Percentiles rank a stretch among this genome's conserved stretches.
Evolutionary conservation across 495 filamentous ascomycete genomes (phyloP).

Genomic region (Trichoderma virens): DNA sequence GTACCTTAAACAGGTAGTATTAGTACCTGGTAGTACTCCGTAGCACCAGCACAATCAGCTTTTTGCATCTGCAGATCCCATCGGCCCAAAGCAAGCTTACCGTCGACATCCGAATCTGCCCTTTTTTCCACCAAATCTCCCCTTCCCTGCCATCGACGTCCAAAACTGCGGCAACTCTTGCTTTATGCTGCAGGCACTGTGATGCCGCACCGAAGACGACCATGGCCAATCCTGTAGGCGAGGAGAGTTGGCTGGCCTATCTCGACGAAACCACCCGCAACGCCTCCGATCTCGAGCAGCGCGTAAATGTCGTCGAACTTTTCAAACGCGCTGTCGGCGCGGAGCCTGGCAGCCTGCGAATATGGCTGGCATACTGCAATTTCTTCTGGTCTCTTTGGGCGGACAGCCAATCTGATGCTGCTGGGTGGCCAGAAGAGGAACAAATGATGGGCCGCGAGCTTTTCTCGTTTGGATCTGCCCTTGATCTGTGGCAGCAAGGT

Average conservation of each 20-base stretch:
- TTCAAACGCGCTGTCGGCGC: conserved; percentile 73
- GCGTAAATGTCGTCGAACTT: conserved; percentile 72
- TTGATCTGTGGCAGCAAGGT: conserved; percentile 73
- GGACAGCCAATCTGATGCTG: conserved; percentile 47
- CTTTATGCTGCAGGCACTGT: background rate
- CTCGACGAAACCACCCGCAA: conserved; percentile 44
- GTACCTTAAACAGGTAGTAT: too few species aligned
- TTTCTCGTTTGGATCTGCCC: conserved; percentile 67
- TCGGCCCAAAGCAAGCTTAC: background rate
- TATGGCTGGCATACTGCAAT: conserved; percentile 86
- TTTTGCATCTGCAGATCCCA: too few species aligned
- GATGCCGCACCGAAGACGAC: conserved; percentile 14
- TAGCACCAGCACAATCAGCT: too few species aligned
- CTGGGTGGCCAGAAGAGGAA: conserved; percentile 69
- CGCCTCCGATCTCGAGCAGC: conserved; percentile 42
- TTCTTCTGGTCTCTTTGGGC: conserved; percentile 74
- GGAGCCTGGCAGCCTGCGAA: conserved; percentile 72
- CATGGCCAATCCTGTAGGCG: conserved; percentile 48
- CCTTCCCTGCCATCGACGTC: background rate
- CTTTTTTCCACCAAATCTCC: background rate
- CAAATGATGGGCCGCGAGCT: conserved; percentile 63
- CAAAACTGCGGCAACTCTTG: background rate
- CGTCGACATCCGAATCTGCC: background rate
- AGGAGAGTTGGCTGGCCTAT: conserved; percentile 47
- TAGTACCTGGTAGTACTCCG: too few species aligned